These are phyloP conservation scores for Phylloporus sp. DNA, from an alignment of 1,284 basidiomycete species.

Conservation along the genomic window DNA sequence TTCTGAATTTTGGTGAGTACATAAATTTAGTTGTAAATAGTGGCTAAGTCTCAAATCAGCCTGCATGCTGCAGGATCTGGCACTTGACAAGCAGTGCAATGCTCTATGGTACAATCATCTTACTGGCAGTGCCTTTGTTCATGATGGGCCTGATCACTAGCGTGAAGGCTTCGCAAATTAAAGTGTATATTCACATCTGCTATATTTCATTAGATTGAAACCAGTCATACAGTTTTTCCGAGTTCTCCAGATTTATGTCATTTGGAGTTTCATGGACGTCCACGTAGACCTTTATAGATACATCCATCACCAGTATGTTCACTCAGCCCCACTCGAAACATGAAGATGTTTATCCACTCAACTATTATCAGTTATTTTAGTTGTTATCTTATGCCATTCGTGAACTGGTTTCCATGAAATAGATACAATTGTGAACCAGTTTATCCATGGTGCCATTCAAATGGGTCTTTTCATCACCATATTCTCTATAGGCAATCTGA, in stretches of 20 bases:
- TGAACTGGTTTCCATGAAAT: background rate
- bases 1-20: constrained; percentile 12
- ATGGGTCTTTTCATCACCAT: background rate
- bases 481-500: background rate
- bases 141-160: constrained; percentile 44
- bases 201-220: background rate
- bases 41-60: background rate
- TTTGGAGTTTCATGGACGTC: background rate
- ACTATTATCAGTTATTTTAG: background rate
- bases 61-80: constrained; percentile 27
- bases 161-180: constrained; percentile 42
- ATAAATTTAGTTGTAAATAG: background rate
- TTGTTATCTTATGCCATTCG: background rate
- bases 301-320: background rate
- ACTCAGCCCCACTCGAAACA: too few species aligned
- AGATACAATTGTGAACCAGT: background rate
- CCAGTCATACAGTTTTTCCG: constrained; percentile 20
- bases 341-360: background rate
- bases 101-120: constrained; percentile 38
- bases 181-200: constrained; percentile 34
- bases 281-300: background rate
- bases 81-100: constrained; percentile 7
- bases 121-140: constrained; percentile 40
- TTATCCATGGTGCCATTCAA: background rate
- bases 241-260: constrained; percentile 3